phyloP scores from a whole-genome alignment of 148 eudicot species.

The Vaccinium vitisidaea region DNA sequence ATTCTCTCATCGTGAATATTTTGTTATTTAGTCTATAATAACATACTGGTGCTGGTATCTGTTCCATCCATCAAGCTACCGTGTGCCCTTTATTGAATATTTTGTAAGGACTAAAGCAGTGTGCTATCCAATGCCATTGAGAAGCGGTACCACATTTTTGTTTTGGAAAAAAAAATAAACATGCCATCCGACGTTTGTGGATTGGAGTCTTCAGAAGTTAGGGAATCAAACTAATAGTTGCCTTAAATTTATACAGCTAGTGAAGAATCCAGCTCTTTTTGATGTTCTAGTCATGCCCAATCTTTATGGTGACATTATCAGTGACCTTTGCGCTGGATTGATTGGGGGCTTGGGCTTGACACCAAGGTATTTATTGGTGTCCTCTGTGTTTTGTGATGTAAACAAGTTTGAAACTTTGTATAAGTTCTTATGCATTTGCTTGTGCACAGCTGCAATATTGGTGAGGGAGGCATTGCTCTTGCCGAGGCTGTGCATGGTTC shows the following conservation, averaged over 20 bases:
- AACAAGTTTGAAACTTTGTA: not conserved
- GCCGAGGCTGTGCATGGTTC: constrained; percentile 99
- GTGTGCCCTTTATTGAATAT: not conserved
- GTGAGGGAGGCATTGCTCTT: constrained; percentile 94
- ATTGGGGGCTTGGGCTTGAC: constrained; percentile 98
- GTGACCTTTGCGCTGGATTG: constrained; percentile 97
- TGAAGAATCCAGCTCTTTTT: constrained; percentile 93
- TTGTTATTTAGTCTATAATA: not conserved
- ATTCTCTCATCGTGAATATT: not conserved
- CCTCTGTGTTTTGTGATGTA: not conserved
- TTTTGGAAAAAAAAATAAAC: not conserved
- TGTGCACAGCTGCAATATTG: constrained; percentile 73
- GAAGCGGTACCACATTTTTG: not conserved
- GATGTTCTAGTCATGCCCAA: constrained; percentile 99
- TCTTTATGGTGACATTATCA: constrained; percentile 95
- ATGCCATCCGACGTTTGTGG: not conserved
- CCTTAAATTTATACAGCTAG: constrained; percentile 58
- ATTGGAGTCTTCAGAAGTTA: not conserved
- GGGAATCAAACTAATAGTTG: not conserved
- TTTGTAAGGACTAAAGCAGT: not conserved
- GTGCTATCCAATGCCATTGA: not conserved
- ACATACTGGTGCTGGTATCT: not conserved
- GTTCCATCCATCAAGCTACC: not conserved
- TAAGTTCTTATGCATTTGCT: not conserved
- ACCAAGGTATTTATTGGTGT: constrained; percentile 55